Percentiles rank a stretch among this genome's conserved stretches.
phyloP scores from a whole-genome alignment of 2,329 filamentous ascomycete genomes.

The Fusarium redolens region DNA sequence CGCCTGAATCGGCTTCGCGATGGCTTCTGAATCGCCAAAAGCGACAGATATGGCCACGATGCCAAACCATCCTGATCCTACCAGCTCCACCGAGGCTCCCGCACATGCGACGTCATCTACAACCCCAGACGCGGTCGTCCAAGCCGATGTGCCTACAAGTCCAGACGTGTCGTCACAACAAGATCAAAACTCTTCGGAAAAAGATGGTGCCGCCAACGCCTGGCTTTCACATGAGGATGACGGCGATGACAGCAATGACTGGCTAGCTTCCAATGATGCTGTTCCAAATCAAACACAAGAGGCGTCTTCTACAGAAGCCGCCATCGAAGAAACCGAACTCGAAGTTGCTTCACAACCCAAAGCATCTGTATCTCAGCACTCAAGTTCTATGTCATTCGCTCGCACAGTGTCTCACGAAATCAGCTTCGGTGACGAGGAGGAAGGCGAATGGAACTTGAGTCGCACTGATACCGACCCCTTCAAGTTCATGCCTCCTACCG shows the following conservation, averaged over 20 bases:
- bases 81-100: conserved; percentile 31
- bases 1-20: conserved; percentile 43
- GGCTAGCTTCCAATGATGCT: conserved; percentile 41
- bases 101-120: conserved; percentile 40
- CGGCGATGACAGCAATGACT: conserved; percentile 40
- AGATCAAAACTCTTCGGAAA: conserved; percentile 4
- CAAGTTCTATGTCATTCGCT: conserved; percentile 71
- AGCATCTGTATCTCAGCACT: conserved; percentile 61
- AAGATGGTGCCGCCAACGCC: conserved; percentile 23
- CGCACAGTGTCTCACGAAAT: conserved; percentile 72
- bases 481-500: conserved; percentile 67
- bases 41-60: conserved; percentile 56
- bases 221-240: conserved; percentile 43
- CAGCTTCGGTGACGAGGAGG: conserved; percentile 70
- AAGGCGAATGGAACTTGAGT: conserved; percentile 66
- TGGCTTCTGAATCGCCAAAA: conserved; percentile 52
- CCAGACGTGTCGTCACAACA: conserved; percentile 28
- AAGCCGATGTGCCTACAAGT: conserved; percentile 10
- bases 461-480: conserved; percentile 67
- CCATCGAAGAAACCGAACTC: conserved; percentile 24
- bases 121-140: conserved; percentile 18
- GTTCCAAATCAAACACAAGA: conserved; percentile 14
- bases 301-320: conserved; percentile 14
- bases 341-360: conserved; percentile 32
- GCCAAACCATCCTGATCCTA: conserved; percentile 49